A percentile compares a stretch with the other conserved stretches of the same genome.
Evolutionary conservation across 2,329 filamentous ascomycete genomes (phyloP).

Genomic region (Lecanicillium sp.): DNA sequence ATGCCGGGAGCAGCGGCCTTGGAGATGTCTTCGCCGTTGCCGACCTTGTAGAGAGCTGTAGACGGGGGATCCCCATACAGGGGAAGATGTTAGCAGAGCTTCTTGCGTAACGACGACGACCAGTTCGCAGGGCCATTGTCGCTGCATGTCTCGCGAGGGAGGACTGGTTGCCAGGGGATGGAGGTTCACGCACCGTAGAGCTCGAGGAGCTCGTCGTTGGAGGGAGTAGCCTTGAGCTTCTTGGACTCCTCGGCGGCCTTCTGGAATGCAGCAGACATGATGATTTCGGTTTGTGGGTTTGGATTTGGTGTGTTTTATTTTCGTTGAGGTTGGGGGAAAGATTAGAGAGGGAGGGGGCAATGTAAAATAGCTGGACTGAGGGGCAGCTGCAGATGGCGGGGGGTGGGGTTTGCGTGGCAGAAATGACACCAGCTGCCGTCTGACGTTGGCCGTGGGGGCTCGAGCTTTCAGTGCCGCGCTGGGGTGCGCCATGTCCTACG

Average conservation of each 20-base stretch:
- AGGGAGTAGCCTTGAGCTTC: conserved; percentile 59
- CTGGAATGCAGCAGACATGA: conserved; percentile 43
- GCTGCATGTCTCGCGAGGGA: no score
- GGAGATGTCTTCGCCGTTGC: conserved; percentile 47
- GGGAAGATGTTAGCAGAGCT: not conserved
- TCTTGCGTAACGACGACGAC: no score
- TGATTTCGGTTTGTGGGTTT: conserved; percentile 12
- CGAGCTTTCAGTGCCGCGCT: no score
- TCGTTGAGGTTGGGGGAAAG: not conserved
- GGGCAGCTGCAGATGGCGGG: no score
- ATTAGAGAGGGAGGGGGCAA: conserved; percentile 3
- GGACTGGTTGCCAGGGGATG: not conserved
- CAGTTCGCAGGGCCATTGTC: no score
- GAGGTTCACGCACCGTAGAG: conserved; percentile 43
- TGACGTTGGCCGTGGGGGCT: no score
- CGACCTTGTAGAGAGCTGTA: conserved; percentile 52
- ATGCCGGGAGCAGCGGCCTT: conserved; percentile 54
- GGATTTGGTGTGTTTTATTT: not conserved
- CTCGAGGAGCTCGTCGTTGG: conserved; percentile 56
- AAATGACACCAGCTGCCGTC: no score
- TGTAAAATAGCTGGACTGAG: not conserved
- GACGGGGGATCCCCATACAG: no score
- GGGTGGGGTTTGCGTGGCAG: no score
- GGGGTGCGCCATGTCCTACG: no score
- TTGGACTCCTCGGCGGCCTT: conserved; percentile 55